Evolutionary conservation across 1,284 basidiomycete species (phyloP).

Genomic region (Tausonia pullulans): DNA sequence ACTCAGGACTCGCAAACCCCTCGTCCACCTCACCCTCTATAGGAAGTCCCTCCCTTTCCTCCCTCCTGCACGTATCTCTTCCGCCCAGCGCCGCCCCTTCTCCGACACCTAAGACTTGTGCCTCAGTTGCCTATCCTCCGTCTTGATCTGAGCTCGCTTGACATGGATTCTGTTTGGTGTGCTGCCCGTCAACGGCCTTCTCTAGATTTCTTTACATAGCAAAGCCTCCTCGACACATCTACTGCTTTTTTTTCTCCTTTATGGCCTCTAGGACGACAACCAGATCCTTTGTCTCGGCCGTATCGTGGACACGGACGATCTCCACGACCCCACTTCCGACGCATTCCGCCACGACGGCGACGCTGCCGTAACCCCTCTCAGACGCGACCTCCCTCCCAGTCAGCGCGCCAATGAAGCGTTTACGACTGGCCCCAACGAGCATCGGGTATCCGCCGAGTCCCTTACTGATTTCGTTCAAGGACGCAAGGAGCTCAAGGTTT

Average conservation of each 20-base stretch:
- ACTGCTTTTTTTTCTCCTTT: slow-evolving; percentile 15
- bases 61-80: too few species aligned
- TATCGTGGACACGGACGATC: slow-evolving; percentile 77
- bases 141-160: too few species aligned
- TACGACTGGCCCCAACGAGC: slow-evolving; percentile 69
- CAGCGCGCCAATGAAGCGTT: slow-evolving; percentile 66
- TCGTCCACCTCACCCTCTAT: too few species aligned
- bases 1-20: too few species aligned
- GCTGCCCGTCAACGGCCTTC: too few species aligned
- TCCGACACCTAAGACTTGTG: too few species aligned
- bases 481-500: slow-evolving; percentile 59
- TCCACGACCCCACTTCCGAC: slow-evolving; percentile 57
- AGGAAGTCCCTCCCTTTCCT: too few species aligned
- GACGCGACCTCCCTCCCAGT: slow-evolving; percentile 41
- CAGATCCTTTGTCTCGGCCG: slow-evolving; percentile 53
- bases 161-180: too few species aligned
- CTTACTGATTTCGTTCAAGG: slow-evolving; percentile 38
- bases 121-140: too few species aligned
- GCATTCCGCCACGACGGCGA: slow-evolving; percentile 63
- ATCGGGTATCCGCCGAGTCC: slow-evolving; percentile 54
- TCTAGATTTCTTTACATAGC: too few species aligned
- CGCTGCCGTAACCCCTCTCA: slow-evolving; percentile 69
- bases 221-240: too few species aligned
- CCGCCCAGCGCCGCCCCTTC: too few species aligned
- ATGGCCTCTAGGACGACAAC: slow-evolving; percentile 45